Evolutionary conservation across 768 basidiomycete species (phyloP), one percentile per base, ranked within the genome.

Genomic region (Hericium erinaceus): DNA sequence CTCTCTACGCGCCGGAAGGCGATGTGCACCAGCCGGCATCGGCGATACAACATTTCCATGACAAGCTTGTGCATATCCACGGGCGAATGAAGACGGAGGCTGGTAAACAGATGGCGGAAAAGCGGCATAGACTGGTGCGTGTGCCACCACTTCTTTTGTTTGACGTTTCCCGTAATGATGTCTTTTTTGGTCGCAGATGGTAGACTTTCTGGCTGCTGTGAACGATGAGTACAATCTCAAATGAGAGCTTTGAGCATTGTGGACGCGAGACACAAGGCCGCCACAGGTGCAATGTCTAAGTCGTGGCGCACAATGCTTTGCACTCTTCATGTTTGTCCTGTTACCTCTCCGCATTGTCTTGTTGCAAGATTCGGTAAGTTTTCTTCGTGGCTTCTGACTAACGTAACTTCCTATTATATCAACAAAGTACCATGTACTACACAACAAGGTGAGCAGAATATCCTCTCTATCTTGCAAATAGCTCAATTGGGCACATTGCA

Each of bases 21-120:
- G 77, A 84, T 63, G 70, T 78, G 52, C 73, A 70, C 15, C 64
- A 69, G 20, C 65, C 70, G 4, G 64, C 70, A 26, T 83, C 84
- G 0, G 84, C 89, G 4, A 82, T 93, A 26, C 80, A 82, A 57
- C 93, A 95, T 66, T 95, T 95, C 67, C 73, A 92, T 62, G 89
- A 92, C 64, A 95, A 95, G 70, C 77, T 95, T 38, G 68, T 95
- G 26, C 80, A 82, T 57, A 88, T 95, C 57, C 76, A 73, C 41
- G 82, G 81, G 49, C 75, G 81, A 60, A 80, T 95, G 60, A 95
- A 94, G 74, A 95, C 92, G 0, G 78, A 74, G 9, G 77, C 77
- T 2, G 93, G 89, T 3, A 84, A 78, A 65, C 65, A 67, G 57
- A 71, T 92, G 68, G 92, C 89, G 22, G 75, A 78, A 58, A 83